These are phyloP conservation scores for Salix suchowensis DNA, from an alignment of 345 rosid genomes.

Conservation along the genomic window DNA sequence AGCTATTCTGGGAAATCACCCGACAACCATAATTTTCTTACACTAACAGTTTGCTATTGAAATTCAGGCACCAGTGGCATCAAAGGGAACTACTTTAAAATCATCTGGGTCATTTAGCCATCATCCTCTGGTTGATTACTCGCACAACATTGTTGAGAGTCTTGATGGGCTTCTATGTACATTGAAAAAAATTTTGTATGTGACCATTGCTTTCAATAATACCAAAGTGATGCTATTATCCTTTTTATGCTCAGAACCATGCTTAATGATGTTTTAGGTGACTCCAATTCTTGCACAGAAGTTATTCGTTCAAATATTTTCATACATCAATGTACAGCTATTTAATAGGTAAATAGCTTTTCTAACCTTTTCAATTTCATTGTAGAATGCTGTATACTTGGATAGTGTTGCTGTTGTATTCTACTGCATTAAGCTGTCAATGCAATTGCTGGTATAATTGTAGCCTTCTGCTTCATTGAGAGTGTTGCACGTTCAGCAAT, in stretches of 20 bases:
- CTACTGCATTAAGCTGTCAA: background rate
- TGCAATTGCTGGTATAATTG: background rate
- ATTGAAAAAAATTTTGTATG: conserved; percentile 27
- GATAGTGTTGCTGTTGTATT: background rate
- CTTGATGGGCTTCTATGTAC: conserved; percentile 14
- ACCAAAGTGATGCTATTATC: background rate
- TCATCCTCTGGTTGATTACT: background rate
- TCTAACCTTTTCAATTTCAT: background rate
- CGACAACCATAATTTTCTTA: conserved; percentile 6
- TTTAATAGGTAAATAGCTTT: conserved; percentile 26
- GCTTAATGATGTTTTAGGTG: conserved; percentile 14
- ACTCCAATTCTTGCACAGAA: conserved; percentile 20
- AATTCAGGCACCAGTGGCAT: conserved; percentile 21
- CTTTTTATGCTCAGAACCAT: background rate
- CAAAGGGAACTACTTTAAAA: conserved; percentile 13
- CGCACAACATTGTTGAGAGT: conserved; percentile 19
- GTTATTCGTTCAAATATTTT: conserved; percentile 18
- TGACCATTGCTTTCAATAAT: background rate
- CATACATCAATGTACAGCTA: conserved; percentile 21
- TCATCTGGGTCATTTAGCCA: background rate
- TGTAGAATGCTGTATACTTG: background rate
- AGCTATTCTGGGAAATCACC: background rate
- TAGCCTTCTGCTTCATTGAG: conserved; percentile 12
- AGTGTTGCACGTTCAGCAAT: conserved; percentile 15
- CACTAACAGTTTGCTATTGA: background rate